Percentiles rank a stretch among this genome's conserved stretches.
phyloP scores from a whole-genome alignment of 2,329 filamentous ascomycete genomes.

The Salinomyces thailandicus region DNA sequence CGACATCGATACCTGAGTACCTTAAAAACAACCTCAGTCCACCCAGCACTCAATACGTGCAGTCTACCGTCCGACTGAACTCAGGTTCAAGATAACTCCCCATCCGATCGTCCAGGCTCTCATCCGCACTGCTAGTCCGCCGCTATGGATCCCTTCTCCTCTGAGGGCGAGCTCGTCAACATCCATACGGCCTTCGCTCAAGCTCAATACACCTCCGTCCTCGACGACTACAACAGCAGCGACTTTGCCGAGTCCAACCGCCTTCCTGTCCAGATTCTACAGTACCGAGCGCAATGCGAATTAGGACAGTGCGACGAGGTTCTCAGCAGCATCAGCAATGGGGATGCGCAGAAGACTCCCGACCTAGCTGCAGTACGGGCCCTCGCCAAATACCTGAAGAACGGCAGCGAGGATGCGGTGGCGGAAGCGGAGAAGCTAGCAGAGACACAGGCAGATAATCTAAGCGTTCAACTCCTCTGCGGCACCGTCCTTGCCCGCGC shows the following conservation, averaged over 20 bases:
- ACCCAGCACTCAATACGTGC: no score
- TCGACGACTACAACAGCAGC: conserved; percentile 68
- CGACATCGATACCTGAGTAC: no score
- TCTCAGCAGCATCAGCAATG: conserved; percentile 54
- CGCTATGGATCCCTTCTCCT: conserved; percentile 53
- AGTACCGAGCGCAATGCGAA: conserved; percentile 73
- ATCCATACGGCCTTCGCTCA: conserved; percentile 57
- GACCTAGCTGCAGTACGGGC: conserved; percentile 69
- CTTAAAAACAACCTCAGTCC: no score
- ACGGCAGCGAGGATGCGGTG: conserved; percentile 24
- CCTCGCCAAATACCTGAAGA: conserved; percentile 51
- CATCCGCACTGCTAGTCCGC: background rate
- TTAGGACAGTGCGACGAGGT: conserved; percentile 68
- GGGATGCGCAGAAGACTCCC: conserved; percentile 47
- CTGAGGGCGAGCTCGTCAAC: conserved; percentile 57
- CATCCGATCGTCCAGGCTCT: no score
- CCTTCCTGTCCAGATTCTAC: conserved; percentile 64
- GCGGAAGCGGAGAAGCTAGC: conserved; percentile 60
- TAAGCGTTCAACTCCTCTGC: conserved; percentile 67
- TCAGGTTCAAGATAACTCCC: no score
- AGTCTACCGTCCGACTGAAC: no score
- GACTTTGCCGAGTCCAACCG: conserved; percentile 69
- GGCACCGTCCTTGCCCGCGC: conserved; percentile 73
- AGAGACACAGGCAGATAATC: conserved; percentile 58
- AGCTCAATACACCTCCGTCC: conserved; percentile 75